Conservation (phyloP, 345 rosid species). For the Arabis alpina region DNA sequence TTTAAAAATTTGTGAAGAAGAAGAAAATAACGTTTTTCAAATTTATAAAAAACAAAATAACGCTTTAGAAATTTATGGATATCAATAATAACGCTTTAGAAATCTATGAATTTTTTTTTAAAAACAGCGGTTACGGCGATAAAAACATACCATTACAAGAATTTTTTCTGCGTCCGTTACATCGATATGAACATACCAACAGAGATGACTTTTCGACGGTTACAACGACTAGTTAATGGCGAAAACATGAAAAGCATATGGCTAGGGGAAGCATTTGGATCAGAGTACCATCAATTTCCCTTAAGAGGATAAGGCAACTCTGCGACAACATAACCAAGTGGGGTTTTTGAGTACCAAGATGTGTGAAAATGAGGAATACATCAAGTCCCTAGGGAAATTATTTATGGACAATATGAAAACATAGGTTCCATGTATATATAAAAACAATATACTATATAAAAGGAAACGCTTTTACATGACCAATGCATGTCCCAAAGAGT, state of each 20-base stretch:
- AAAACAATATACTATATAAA: neutral
- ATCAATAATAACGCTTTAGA: neutral
- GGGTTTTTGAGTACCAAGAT: conserved; percentile 30
- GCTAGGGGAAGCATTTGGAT: neutral
- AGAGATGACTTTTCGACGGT: neutral
- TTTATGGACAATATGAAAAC: conserved; percentile 15
- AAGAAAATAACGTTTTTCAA: neutral
- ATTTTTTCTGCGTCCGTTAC: neutral
- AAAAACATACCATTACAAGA: neutral
- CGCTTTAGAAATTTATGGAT: neutral
- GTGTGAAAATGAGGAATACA: conserved; percentile 36
- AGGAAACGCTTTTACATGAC: conserved; percentile 30
- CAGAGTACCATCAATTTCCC: conserved; percentile 2
- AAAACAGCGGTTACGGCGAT: neutral
- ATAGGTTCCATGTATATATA: neutral
- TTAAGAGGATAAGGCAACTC: conserved; percentile 5
- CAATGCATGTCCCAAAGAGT: conserved; percentile 31
- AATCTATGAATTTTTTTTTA: too few relatives aligned
- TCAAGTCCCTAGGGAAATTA: conserved; percentile 42
- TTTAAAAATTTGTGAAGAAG: neutral
- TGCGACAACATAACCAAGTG: conserved; percentile 24
- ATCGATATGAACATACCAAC: neutral
- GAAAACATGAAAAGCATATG: conserved; percentile 6
- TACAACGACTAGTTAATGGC: conserved; percentile 13
- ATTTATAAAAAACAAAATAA: neutral